A percentile compares a stretch with the other conserved stretches of the same genome.
Conservation (phyloP, 2,329 filamentous ascomycete genomes). For the Cercospora sojina region DNA sequence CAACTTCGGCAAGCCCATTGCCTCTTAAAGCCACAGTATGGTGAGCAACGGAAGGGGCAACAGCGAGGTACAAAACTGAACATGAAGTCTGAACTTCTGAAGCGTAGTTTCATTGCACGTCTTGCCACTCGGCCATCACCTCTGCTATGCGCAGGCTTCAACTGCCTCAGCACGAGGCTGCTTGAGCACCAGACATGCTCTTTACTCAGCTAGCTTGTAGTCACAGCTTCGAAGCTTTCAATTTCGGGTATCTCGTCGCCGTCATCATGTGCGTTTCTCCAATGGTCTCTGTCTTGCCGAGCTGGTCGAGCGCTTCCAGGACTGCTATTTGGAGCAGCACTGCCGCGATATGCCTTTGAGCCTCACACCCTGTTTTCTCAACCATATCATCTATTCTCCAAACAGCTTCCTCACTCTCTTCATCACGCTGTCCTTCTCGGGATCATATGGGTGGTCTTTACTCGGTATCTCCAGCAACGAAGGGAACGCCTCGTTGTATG, state of each 20-base stretch:
- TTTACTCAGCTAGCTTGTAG: not conserved
- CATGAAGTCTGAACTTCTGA: not conserved
- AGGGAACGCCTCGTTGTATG: conserved; percentile 93
- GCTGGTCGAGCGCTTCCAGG: not conserved
- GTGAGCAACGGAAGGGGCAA: too few species aligned
- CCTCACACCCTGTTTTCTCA: not conserved
- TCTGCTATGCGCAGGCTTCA: not conserved
- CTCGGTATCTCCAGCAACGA: conserved; percentile 93
- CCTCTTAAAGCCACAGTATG: not conserved
- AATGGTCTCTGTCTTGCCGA: not conserved
- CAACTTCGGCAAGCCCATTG: not conserved
- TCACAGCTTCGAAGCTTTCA: not conserved
- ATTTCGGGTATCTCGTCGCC: not conserved
- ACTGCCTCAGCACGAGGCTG: not conserved
- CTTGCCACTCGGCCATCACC: not conserved
- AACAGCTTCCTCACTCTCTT: conserved; percentile 76
- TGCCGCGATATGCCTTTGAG: not conserved
- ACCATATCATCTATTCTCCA: conserved; percentile 55
- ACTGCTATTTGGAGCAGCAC: not conserved
- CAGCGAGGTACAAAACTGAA: too few species aligned
- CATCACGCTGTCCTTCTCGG: conserved; percentile 96
- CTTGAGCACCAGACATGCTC: not conserved
- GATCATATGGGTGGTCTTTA: conserved; percentile 98
- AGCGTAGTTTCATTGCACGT: not conserved
- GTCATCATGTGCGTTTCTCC: not conserved